Percentiles rank a stretch among this genome's conserved stretches.
Conservation (phyloP, 768 basidiomycete genomes). For the Kondoa subrosea region DNA sequence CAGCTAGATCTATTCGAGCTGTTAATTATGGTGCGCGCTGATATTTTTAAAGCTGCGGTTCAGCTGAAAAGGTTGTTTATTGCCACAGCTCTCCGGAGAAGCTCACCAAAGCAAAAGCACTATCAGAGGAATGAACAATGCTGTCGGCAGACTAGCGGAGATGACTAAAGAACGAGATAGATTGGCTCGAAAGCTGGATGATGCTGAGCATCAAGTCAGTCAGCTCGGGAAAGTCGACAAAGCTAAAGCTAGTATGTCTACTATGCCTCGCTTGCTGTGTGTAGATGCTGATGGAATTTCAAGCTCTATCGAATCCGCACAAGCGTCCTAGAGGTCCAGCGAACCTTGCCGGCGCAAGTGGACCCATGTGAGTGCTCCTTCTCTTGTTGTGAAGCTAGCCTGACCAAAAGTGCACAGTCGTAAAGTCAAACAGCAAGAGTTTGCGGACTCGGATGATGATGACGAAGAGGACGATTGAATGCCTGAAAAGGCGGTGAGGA, state of each 20-base stretch:
- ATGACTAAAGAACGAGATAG: neutral
- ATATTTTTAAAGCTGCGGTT: neutral
- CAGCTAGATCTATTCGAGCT: neutral
- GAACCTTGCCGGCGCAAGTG: neutral
- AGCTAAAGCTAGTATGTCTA: neutral
- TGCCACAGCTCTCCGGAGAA: neutral
- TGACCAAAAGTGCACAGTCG: neutral
- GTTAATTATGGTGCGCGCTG: neutral
- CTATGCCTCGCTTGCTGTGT: too few relatives aligned
- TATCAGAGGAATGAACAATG: neutral
- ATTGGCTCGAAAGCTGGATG: neutral
- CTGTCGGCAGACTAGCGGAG: neutral
- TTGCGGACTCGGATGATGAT: neutral
- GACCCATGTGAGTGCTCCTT: neutral
- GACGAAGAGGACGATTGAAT: too few relatives aligned
- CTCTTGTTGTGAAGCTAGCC: neutral
- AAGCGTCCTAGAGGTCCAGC: neutral
- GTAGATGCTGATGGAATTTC: neutral
- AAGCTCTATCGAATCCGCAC: neutral
- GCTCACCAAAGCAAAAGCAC: neutral
- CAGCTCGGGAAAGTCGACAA: neutral
- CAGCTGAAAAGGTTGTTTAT: neutral
- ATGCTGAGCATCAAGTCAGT: neutral
- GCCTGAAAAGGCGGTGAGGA: too few relatives aligned
- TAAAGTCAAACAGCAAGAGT: neutral